Percentiles rank a stretch among this genome's conserved stretches.
Evolutionary conservation across 352 stramenopile genomes (phyloP).

Genomic region (Phytophthora brassicae): DNA sequence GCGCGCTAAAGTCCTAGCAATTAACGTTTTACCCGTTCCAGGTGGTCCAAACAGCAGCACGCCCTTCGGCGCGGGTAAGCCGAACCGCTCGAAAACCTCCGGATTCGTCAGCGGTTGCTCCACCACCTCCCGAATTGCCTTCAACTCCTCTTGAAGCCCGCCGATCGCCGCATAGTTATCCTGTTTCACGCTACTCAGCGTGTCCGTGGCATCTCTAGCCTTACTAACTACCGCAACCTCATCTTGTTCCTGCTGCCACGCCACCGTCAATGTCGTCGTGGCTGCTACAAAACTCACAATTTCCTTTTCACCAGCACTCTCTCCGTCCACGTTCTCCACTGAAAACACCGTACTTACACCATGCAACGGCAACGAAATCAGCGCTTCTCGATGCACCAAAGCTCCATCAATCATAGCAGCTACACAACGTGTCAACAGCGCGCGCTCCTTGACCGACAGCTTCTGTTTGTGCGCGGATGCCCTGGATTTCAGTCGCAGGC

Average conservation of each 20-base stretch:
- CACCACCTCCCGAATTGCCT: slow-evolving; percentile 94
- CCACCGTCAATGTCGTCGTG: slow-evolving; percentile 32
- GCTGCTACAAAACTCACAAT: slow-evolving; percentile 32
- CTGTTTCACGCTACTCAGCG: slow-evolving; percentile 4
- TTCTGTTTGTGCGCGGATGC: slow-evolving; percentile 23
- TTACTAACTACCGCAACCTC: background rate
- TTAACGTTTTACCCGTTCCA: slow-evolving; percentile 96
- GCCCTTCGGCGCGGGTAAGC: slow-evolving; percentile 94
- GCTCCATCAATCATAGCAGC: slow-evolving; percentile 66
- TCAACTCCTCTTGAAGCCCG: slow-evolving; percentile 93
- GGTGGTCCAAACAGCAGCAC: slow-evolving; percentile 95
- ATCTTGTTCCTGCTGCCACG: slow-evolving; percentile 23
- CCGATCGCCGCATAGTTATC: slow-evolving; percentile 76
- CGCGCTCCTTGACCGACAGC: slow-evolving; percentile 58
- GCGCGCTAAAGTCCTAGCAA: slow-evolving; percentile 90
- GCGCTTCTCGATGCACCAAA: slow-evolving; percentile 48
- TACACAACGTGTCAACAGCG: slow-evolving; percentile 59
- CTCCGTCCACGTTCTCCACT: slow-evolving; percentile 34
- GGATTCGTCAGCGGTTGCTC: slow-evolving; percentile 95
- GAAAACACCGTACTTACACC: slow-evolving; percentile 57
- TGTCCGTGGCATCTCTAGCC: background rate
- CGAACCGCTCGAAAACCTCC: slow-evolving; percentile 92
- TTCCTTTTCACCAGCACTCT: background rate
- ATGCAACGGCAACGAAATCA: slow-evolving; percentile 64
- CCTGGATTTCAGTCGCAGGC: slow-evolving; percentile 43